Percentiles rank a stretch among this genome's conserved stretches.
These are phyloP conservation scores for Aureococcus anophagefferens DNA, from an alignment of 108 stramenopile genomes.

Conservation along the genomic window DNA sequence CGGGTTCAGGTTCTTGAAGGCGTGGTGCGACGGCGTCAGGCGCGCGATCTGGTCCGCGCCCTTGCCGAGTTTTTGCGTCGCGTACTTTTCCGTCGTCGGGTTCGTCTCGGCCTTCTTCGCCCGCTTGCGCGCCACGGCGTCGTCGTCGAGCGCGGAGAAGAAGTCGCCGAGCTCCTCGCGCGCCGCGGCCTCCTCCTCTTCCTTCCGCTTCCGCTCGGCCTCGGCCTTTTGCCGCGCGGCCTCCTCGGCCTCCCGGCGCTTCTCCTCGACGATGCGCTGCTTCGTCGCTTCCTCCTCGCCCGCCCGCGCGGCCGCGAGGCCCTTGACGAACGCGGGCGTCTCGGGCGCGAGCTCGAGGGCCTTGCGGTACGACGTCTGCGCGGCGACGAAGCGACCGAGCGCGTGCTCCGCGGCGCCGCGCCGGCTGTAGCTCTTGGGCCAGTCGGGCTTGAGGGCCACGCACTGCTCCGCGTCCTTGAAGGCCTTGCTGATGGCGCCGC, in stretches of 20 bases:
- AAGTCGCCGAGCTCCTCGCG: constrained; percentile 10
- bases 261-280: constrained; percentile 17
- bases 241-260: constrained; percentile 15
- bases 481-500: constrained; percentile 38
- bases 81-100: constrained; percentile 22
- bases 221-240: constrained; percentile 13
- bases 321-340: constrained; percentile 25
- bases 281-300: constrained; percentile 21
- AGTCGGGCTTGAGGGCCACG: constrained; percentile 32
- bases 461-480: constrained; percentile 49
- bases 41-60: constrained; percentile 31
- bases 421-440: constrained; percentile 39
- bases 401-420: constrained; percentile 43
- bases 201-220: constrained; percentile 12
- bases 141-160: constrained; percentile 11
- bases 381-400: constrained; percentile 24
- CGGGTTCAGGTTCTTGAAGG: constrained; percentile 48
- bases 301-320: constrained; percentile 22
- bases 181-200: not conserved
- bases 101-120: constrained; percentile 12
- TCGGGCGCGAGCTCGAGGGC: constrained; percentile 31
- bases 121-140: constrained; percentile 9
- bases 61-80: constrained; percentile 25
- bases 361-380: constrained; percentile 8
- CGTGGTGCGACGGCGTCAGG: constrained; percentile 26